A percentile compares a stretch with the other conserved stretches of the same genome.
Conservation (phyloP, 169 alveolate genomes). For the Plasmodium vivax region DNA sequence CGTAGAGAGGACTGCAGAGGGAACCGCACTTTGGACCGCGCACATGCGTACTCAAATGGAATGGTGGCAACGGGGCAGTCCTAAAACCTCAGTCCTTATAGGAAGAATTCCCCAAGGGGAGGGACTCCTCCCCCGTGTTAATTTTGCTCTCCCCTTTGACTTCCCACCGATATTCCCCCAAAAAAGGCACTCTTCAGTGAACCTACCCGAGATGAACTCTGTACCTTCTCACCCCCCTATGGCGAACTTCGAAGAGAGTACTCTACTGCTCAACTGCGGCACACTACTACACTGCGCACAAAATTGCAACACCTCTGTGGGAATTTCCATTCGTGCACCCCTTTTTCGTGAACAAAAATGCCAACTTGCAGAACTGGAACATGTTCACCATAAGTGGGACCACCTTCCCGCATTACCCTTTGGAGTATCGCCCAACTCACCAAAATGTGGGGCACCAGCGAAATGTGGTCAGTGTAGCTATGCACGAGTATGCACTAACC, state of each 20-base stretch:
- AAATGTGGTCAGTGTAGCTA: background rate
- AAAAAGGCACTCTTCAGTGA: background rate
- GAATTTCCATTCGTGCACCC: background rate
- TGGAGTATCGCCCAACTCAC: background rate
- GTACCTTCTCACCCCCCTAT: background rate
- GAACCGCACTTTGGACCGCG: too few relatives aligned
- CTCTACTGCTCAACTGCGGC: background rate
- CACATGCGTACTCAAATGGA: background rate
- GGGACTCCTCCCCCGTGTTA: background rate
- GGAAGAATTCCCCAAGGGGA: background rate
- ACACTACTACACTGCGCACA: background rate
- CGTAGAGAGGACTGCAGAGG: background rate
- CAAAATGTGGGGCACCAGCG: background rate
- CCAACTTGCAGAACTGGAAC: background rate
- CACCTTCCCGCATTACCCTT: background rate
- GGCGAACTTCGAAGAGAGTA: background rate
- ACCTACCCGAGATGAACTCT: background rate
- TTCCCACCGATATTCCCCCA: background rate
- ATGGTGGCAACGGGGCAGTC: background rate
- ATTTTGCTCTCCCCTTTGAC: background rate
- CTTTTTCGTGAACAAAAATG: background rate
- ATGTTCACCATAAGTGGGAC: background rate
- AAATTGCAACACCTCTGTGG: background rate
- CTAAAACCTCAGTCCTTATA: background rate
- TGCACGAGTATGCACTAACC: constrained; percentile 62